These are phyloP conservation scores for Rhododendron kiyosumense DNA, from an alignment of 148 eudicot species.

Conservation along the genomic window DNA sequence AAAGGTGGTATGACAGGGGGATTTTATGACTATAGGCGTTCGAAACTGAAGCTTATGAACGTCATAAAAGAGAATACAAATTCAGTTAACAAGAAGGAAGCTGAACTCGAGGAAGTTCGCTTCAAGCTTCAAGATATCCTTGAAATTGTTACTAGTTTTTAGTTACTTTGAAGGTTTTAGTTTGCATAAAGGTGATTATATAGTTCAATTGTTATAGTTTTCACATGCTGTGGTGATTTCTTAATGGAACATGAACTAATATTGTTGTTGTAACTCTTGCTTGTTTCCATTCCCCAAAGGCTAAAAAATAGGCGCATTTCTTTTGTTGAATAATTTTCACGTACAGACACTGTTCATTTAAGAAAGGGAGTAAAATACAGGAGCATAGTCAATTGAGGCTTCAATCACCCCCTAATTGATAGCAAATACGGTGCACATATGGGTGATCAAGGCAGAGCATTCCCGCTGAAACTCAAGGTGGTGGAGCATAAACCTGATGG, in stretches of 20 bases:
- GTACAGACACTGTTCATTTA: neutral
- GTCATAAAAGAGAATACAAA: constrained; percentile 53
- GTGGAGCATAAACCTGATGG: neutral
- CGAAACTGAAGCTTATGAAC: constrained; percentile 84
- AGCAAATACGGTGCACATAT: neutral
- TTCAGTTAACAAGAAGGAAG: constrained; percentile 46
- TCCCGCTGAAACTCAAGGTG: neutral
- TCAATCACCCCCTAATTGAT: neutral
- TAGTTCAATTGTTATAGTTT: neutral
- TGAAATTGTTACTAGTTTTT: constrained; percentile 2
- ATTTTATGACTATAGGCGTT: constrained; percentile 86
- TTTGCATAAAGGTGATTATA: neutral
- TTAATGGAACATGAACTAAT: neutral
- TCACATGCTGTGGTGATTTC: neutral
- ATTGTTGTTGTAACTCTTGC: neutral
- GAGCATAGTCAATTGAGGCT: neutral
- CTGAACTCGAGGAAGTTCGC: constrained; percentile 60
- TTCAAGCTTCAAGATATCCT: constrained; percentile 85
- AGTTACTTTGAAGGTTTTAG: neutral
- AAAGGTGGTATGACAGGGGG: constrained; percentile 99
- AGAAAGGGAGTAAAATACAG: neutral
- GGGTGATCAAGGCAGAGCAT: neutral
- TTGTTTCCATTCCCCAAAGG: neutral
- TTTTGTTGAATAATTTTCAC: neutral
- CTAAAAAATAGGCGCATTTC: neutral